A percentile compares a stretch with the other conserved stretches of the same genome.
Evolutionary conservation across 78 protist species (phyloP).

Genomic region (Dictyostelium brefeldianum): DNA sequence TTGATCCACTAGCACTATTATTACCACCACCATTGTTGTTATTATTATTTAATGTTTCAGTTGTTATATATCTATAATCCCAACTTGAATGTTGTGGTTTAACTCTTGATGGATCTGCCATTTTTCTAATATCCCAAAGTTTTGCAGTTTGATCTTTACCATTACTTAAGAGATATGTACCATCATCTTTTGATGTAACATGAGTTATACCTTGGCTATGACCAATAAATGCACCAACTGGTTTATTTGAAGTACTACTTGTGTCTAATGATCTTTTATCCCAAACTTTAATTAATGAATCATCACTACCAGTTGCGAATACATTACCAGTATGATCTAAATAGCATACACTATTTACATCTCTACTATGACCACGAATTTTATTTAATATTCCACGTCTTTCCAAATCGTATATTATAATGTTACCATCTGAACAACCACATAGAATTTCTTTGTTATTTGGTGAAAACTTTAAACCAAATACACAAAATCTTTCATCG

Average conservation of each 20-base stretch:
- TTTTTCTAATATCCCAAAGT: conserved; percentile 91
- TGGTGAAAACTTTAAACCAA: conserved; percentile 76
- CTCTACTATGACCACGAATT: conserved; percentile 71
- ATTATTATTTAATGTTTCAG: not conserved
- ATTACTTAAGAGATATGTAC: conserved; percentile 79
- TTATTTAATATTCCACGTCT: not conserved
- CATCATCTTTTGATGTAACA: conserved; percentile 85
- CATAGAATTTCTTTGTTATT: conserved; percentile 73
- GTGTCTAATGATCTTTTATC: conserved; percentile 74
- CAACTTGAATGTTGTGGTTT: not conserved
- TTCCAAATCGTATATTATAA: conserved; percentile 81
- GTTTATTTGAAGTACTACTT: not conserved
- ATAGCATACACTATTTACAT: conserved; percentile 82
- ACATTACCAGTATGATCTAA: conserved; percentile 50
- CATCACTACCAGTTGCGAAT: conserved; percentile 84
- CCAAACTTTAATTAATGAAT: conserved; percentile 81
- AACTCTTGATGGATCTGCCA: conserved; percentile 37
- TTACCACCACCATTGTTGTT: not conserved
- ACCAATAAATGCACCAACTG: conserved; percentile 83
- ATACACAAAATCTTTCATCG: conserved; percentile 80
- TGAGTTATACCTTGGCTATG: conserved; percentile 86
- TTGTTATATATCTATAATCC: conserved; percentile 61
- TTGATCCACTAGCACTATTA: conserved; percentile 7
- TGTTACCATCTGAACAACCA: conserved; percentile 69
- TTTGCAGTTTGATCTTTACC: conserved; percentile 88